Conservation (phyloP, 148 eudicot genomes). For the Vaccinium darrowii region DNA sequence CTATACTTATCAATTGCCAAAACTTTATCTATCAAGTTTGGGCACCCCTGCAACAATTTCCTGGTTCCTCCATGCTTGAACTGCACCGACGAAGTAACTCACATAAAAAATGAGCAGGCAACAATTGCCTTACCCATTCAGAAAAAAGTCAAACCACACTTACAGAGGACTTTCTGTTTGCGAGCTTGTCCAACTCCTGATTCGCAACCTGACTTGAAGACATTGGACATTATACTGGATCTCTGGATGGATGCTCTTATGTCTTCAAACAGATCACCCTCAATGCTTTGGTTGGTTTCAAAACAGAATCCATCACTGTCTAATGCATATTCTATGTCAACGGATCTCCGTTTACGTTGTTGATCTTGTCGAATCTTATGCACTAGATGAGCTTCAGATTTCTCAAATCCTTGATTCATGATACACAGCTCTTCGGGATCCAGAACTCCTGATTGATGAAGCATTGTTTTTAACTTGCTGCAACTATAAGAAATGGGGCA, state of each 20-base stretch:
- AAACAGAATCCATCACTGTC: constrained; percentile 22
- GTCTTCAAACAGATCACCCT: constrained; percentile 21
- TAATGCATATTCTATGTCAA: constrained; percentile 10
- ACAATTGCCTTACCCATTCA: neutral
- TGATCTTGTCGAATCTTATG: constrained; percentile 18
- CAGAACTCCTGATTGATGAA: constrained; percentile 43
- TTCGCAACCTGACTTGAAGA: constrained; percentile 16
- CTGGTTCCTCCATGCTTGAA: no score
- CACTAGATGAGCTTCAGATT: constrained; percentile 20
- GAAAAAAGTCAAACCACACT: constrained; percentile 2
- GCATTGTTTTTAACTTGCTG: neutral
- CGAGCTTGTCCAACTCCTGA: constrained; percentile 11
- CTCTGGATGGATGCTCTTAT: constrained; percentile 17
- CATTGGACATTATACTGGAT: constrained; percentile 30
- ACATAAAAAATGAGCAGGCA: neutral
- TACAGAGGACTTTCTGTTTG: constrained; percentile 27
- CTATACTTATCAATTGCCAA: no score
- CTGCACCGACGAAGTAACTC: neutral
- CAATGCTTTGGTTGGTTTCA: constrained; percentile 5
- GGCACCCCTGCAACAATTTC: no score
- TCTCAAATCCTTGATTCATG: constrained; percentile 48
- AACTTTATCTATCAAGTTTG: no score
- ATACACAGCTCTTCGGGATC: constrained; percentile 55
- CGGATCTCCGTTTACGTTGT: constrained; percentile 19
- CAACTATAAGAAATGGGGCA: neutral